Base-by-base conservation (phyloP, 768 basidiomycete genomes). In the Arthromyces matolae region DNA sequence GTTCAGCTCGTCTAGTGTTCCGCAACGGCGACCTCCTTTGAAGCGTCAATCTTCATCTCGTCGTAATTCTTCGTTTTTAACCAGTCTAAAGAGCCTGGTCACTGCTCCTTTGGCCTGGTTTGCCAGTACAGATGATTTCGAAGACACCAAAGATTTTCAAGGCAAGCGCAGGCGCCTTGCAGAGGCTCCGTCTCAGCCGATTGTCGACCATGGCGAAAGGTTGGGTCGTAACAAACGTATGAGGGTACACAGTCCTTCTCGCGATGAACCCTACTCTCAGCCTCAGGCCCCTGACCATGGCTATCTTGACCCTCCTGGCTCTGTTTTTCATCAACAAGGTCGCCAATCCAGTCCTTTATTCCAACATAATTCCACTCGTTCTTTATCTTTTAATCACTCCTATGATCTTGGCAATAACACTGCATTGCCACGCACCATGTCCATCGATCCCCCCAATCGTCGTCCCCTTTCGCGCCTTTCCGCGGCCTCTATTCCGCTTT, bases 391-490 rank as follows among this genome's bases (percentile, higher is more conserved):
- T 33, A 57, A 56, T 16, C 62, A 62, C 64, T 59, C 62, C 45
- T 56, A 64, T 51, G 52, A 63, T 31, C 28, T 60, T 36, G 63
- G 57, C 63, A 64, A 63, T 61, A 53, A 36, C 39, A 50, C 43
- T 36, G 54, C 64, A 16, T 56, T 69, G 34, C 64, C 70, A 38
- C 81, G 85, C 41, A 87, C 84, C 23, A 84, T 85, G 80, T 86
- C 85, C 36, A 79, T 85, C 61, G 86, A 89, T 64, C 85, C 84
- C 4, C 78, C 80, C 5, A n/a, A n/a, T n/a, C 54, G 61, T 34
- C 63, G 56, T 14, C 57, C 67, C 28, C 60, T 72, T 10, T 67
- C 74, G 49, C 70, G 65, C 61, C 70, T 45, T 52, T 68, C 57
- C 60, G 61, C 67, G 72, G 48, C 33, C 73, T 81, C 60, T 76